Evolutionary conservation across 345 rosid species (phyloP).

Genomic region (Eucalyptus regnans): DNA sequence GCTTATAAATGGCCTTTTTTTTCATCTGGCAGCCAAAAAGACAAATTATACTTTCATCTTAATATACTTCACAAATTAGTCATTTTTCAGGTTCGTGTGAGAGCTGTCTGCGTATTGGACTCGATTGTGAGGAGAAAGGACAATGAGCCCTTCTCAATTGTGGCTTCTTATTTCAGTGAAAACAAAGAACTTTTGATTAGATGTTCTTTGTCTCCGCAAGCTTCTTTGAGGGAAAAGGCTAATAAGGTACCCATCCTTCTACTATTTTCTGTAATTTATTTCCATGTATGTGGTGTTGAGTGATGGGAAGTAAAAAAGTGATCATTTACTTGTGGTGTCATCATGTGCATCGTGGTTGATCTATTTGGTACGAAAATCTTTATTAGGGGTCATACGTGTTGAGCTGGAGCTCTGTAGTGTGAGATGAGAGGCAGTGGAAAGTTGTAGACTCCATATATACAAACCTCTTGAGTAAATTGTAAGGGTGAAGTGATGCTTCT

Average conservation of each 20-base stretch:
- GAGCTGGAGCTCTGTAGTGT: background rate
- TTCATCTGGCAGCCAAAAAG: background rate
- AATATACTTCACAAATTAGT: background rate
- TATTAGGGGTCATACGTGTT: background rate
- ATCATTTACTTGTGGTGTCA: background rate
- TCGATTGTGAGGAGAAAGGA: conserved; percentile 79
- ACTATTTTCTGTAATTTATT: background rate
- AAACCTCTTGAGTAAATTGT: background rate
- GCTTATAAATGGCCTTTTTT: background rate
- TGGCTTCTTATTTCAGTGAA: conserved; percentile 67
- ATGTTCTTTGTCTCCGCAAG: conserved; percentile 84
- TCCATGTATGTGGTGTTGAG: background rate
- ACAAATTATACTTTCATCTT: background rate
- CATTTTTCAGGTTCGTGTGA: conserved; percentile 60
- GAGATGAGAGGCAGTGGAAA: background rate
- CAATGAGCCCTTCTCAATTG: conserved; percentile 42
- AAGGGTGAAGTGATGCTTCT: background rate
- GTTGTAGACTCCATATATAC: background rate
- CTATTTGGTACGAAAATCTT: background rate
- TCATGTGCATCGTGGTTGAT: background rate
- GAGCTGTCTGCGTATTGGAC: conserved; percentile 87
- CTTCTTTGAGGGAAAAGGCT: conserved; percentile 86
- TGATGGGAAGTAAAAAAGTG: background rate
- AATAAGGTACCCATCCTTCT: conserved; percentile 36
- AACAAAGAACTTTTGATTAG: conserved; percentile 45